Evolutionary conservation across 2,329 filamentous ascomycete species (phyloP).

Genomic region (Penicillium sp.): DNA sequence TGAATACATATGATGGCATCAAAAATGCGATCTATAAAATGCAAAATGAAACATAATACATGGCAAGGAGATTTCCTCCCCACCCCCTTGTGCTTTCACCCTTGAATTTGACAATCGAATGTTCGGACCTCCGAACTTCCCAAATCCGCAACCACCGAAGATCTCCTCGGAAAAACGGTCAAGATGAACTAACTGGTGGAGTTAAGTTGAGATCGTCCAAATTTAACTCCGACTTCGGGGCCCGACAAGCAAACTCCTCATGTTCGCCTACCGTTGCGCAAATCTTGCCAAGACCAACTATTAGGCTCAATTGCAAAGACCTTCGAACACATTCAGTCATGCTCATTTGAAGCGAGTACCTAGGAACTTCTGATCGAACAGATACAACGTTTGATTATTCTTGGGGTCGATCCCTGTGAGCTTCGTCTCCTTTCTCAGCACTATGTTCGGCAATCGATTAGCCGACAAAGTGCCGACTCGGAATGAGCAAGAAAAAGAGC

Average conservation of each 20-base stretch:
- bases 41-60: background rate
- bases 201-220: background rate
- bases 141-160: background rate
- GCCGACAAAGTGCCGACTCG: background rate
- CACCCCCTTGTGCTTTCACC: background rate
- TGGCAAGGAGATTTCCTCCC: background rate
- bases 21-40: background rate
- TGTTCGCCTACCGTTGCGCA: background rate
- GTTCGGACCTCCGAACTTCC: background rate
- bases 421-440: background rate
- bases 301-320: background rate
- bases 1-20: background rate
- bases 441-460: background rate
- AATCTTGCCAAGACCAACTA: background rate
- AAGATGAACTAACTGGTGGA: background rate
- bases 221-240: slow-evolving; percentile 1
- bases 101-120: background rate
- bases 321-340: background rate
- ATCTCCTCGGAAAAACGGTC: background rate
- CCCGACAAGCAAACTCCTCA: background rate
- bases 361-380: background rate
- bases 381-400: background rate
- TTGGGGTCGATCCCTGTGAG: background rate
- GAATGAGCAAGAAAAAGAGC: background rate
- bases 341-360: background rate